Evolutionary conservation across 164 flowering plant genomes (phyloP), one percentile per base, ranked within the genome.

Genomic region (Santalum album): DNA sequence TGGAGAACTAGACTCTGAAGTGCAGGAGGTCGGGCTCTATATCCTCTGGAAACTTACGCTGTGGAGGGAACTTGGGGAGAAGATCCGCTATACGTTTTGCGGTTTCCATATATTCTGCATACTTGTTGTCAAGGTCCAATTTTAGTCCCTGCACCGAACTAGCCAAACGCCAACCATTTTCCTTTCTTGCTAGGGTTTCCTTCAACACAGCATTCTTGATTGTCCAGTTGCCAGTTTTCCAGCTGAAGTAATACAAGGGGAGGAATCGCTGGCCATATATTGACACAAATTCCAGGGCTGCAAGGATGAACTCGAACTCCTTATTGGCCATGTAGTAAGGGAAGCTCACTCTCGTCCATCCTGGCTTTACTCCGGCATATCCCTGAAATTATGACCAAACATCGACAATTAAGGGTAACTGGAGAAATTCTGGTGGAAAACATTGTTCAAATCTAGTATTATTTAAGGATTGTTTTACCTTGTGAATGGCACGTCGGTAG

Each of bases 341-440:
- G 63, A 90, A 87, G 66, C 90, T 82, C 17, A 90, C 49, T 65
- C 96, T 76, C 0, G 98, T 83, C 97, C 98, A 87, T 55, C 96
- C 95, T 0, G 95, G 96, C 59, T 86, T 90, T 1, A 78, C 65
- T 45, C 94, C 96, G 1, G 25, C 25, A 50, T 76, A 82, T 10
- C 95, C 98, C 91, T 87, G 75, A 49, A 40, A 52, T n/a, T 12
- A 17, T 25, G 34, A 35, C 11, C 27, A 38, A 29, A 23, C 38
- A 38, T 38, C 7, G 25, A 32, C 36, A 1, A 32, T 32, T 6
- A 32, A 32, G 36, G 7, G 35, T 6, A n/a, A n/a, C n/a, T n/a
- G n/a, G n/a, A n/a, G n/a, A n/a, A n/a, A n/a, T n/a, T n/a, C n/a
- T n/a, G n/a, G n/a, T n/a, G n/a, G n/a, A n/a, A n/a, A n/a, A n/a